phyloP scores from a whole-genome alignment of 495 filamentous ascomycete genomes.

The Bathelium albidoporum region DNA sequence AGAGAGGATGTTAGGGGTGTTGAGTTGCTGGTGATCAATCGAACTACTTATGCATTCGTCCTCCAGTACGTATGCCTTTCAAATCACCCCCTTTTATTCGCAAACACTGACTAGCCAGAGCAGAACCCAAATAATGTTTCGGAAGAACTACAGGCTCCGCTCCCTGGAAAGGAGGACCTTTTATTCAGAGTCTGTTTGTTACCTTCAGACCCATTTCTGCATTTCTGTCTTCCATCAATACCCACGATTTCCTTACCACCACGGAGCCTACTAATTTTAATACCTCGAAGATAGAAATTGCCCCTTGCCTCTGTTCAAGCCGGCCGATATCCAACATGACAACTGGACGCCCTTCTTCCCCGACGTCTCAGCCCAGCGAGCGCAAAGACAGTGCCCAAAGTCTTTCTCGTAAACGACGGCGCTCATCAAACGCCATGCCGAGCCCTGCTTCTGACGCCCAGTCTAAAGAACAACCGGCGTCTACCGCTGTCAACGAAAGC shows the following conservation, averaged over 20 bases:
- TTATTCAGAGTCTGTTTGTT: not conserved
- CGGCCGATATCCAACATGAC: no score
- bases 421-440: not conserved
- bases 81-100: not conserved
- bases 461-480: not conserved
- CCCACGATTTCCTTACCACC: no score
- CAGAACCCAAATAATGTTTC: not conserved
- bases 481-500: not conserved
- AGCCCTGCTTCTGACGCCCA: not conserved
- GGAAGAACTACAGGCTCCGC: no score
- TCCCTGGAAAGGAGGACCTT: no score
- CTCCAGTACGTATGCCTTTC: not conserved
- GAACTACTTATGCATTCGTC: not conserved
- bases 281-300: no score
- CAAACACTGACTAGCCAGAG: not conserved
- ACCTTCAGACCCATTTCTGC: no score
- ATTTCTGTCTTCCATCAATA: no score
- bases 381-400: not conserved
- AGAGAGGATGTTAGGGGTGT: no score
- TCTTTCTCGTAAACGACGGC: not conserved
- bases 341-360: not conserved
- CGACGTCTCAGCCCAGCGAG: not conserved
- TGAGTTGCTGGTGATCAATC: no score
- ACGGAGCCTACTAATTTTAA: no score
- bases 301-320: no score